phyloP scores from a whole-genome alignment of 768 basidiomycete genomes.

The Boletus eberwhitei region DNA sequence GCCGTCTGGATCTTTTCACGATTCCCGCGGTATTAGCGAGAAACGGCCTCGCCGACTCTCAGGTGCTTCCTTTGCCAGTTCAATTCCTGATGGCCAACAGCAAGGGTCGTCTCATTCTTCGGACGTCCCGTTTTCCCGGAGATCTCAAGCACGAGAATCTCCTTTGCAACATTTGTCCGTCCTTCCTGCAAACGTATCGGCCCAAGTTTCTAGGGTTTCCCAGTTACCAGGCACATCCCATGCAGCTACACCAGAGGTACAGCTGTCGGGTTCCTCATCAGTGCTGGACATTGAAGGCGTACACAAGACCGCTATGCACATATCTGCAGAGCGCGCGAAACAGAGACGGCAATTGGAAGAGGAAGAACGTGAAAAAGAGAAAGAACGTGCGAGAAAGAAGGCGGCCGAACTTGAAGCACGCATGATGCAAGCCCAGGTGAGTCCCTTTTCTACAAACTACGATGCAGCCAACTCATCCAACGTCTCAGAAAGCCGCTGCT shows the following conservation, averaged over 20 bases:
- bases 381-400: constrained; percentile 77
- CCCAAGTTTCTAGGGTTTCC: constrained; percentile 22
- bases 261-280: constrained; percentile 23
- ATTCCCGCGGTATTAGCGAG: constrained; percentile 18
- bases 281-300: constrained; percentile 56
- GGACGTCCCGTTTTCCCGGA: constrained; percentile 22
- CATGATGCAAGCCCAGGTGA: constrained; percentile 40
- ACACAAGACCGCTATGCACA: constrained; percentile 79
- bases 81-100: constrained; percentile 19
- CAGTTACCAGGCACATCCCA: constrained; percentile 47
- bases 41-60: constrained; percentile 24
- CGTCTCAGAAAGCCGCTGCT: constrained; percentile 35
- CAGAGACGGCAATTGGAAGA: constrained; percentile 80
- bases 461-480: constrained; percentile 4
- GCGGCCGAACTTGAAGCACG: constrained; percentile 72
- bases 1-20: constrained; percentile 12
- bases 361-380: constrained; percentile 73
- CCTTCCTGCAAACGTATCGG: constrained; percentile 14
- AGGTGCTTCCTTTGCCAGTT: constrained; percentile 19
- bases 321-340: constrained; percentile 78
- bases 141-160: constrained; percentile 45
- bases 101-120: constrained; percentile 20
- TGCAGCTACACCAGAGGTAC: constrained; percentile 36
- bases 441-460: constrained; percentile 7
- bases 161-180: constrained; percentile 34